phyloP scores from a whole-genome alignment of 805 yeast species.

The Saccharomycopsis malanga region DNA sequence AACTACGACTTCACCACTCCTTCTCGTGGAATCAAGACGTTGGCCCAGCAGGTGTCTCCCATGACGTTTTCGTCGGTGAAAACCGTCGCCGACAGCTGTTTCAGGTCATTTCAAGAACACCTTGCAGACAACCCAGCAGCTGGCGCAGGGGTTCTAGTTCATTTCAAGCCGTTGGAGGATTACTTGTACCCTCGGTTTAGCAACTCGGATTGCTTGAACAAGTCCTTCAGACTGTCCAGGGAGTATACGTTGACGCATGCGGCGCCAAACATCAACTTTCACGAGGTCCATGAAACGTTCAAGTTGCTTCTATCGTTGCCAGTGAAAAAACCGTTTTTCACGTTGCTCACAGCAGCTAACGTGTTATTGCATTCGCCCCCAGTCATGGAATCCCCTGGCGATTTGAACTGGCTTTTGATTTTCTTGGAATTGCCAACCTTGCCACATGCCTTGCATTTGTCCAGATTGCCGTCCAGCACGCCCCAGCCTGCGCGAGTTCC shows the following conservation, averaged over 20 bases:
- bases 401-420: conserved; percentile 54
- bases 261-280: conserved; percentile 42
- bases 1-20: conserved; percentile 17
- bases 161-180: conserved; percentile 45
- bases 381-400: conserved; percentile 31
- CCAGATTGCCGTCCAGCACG: background rate
- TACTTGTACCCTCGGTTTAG: conserved; percentile 43
- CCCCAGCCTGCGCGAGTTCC: conserved; percentile 4
- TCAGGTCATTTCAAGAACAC: conserved; percentile 21
- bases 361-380: conserved; percentile 48
- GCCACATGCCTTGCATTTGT: conserved; percentile 25
- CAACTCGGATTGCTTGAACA: conserved; percentile 40
- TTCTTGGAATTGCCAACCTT: conserved; percentile 64
- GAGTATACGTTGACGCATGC: conserved; percentile 29
- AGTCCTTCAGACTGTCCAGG: conserved; percentile 39
- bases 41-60: conserved; percentile 20
- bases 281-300: conserved; percentile 42
- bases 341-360: conserved; percentile 45
- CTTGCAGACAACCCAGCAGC: conserved; percentile 13
- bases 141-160: conserved; percentile 21
- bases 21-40: conserved; percentile 11
- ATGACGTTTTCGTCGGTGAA: conserved; percentile 32
- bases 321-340: conserved; percentile 51
- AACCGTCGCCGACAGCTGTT: conserved; percentile 32
- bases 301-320: conserved; percentile 43